A percentile compares a stretch with the other conserved stretches of the same genome.
Conservation (phyloP, 2,329 filamentous ascomycete genomes). For the Apiospora koreana region DNA sequence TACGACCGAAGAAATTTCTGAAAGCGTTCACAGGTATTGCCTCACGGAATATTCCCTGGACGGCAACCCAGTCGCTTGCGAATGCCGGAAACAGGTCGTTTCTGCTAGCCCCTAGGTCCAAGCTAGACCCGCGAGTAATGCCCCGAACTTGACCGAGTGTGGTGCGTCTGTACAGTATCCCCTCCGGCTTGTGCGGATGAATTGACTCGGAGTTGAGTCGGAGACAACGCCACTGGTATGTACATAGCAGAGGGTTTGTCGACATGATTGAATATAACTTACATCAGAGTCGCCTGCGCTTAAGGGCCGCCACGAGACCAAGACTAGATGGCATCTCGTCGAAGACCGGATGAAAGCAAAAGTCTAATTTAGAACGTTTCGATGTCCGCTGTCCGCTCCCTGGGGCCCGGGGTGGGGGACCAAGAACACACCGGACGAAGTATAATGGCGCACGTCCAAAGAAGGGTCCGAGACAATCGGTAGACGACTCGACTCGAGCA, state of each 20-base stretch:
- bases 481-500: neutral
- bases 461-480: constrained; percentile 5
- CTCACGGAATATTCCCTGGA: neutral
- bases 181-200: neutral
- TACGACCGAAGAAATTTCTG: neutral
- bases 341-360: neutral
- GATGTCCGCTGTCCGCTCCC: neutral
- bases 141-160: neutral
- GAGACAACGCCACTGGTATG: neutral
- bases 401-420: neutral
- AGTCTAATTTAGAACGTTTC: neutral
- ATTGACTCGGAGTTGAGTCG: neutral
- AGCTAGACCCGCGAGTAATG: neutral
- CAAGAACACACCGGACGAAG: neutral
- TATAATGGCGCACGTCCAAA: constrained; percentile 1
- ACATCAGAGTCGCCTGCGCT: neutral
- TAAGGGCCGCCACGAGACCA: neutral
- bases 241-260: neutral
- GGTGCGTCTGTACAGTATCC: neutral
- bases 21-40: neutral
- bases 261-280: neutral
- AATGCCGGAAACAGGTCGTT: neutral
- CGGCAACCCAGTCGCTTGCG: neutral
- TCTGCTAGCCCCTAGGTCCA: neutral
- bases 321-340: neutral